Evolutionary conservation across 2,329 filamentous ascomycete genomes (phyloP).

Genomic region (Aspergillaceae sp.): DNA sequence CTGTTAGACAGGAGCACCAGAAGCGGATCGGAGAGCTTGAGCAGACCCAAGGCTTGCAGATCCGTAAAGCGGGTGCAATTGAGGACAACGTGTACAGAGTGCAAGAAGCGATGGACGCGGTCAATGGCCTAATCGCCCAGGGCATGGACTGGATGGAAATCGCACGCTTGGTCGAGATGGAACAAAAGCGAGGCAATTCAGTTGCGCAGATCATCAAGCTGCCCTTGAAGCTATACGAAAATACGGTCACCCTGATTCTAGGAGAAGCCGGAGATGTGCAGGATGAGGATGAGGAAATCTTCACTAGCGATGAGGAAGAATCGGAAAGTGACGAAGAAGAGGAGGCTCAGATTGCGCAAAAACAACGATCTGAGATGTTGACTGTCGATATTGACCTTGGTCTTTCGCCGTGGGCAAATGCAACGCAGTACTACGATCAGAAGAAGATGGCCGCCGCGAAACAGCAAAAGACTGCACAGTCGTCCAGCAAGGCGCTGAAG

Average conservation of each 20-base stretch:
- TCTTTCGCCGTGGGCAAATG: slow-evolving; percentile 79
- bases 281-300: slow-evolving; percentile 56
- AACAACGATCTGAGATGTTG: slow-evolving; percentile 39
- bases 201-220: slow-evolving; percentile 81
- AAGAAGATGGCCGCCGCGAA: slow-evolving; percentile 77
- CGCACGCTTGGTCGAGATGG: slow-evolving; percentile 75
- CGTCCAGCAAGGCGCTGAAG: slow-evolving; percentile 74
- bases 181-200: slow-evolving; percentile 70
- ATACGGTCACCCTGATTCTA: slow-evolving; percentile 71
- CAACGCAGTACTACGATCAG: slow-evolving; percentile 84
- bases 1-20: slow-evolving; percentile 73
- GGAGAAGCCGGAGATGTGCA: slow-evolving; percentile 60
- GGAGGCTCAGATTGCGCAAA: slow-evolving; percentile 13
- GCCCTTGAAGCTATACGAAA: slow-evolving; percentile 83
- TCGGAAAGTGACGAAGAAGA: slow-evolving; percentile 22
- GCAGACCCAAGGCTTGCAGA: slow-evolving; percentile 69
- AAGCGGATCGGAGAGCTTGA: slow-evolving; percentile 79
- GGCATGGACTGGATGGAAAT: slow-evolving; percentile 98
- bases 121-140: slow-evolving; percentile 83
- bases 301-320: slow-evolving; percentile 53
- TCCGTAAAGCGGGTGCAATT: slow-evolving; percentile 81
- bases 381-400: slow-evolving; percentile 76
- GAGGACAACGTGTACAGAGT: slow-evolving; percentile 85
- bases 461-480: slow-evolving; percentile 74
- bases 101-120: slow-evolving; percentile 83